These are phyloP conservation scores for Galeopsis tetrahit DNA, from an alignment of 257 asterid genomes.

Conservation along the genomic window DNA sequence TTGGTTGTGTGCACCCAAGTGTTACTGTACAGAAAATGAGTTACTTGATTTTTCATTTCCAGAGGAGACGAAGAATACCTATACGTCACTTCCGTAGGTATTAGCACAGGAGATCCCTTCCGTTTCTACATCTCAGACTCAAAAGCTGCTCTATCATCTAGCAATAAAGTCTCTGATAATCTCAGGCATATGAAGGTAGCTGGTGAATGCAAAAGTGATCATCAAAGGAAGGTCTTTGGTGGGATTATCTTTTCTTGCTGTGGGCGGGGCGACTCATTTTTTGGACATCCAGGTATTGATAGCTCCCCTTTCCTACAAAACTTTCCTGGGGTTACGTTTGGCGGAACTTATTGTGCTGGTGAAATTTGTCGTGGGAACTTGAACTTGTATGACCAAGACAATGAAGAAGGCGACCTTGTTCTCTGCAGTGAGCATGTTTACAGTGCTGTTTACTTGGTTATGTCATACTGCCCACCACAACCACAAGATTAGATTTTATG, in stretches of 20 bases:
- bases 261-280: constrained; percentile 71
- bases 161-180: constrained; percentile 45
- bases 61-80: constrained; percentile 87
- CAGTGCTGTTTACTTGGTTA: constrained; percentile 63
- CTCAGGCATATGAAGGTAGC: constrained; percentile 49
- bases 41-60: constrained; percentile 26
- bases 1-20: too few species aligned
- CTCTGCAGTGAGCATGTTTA: constrained; percentile 54
- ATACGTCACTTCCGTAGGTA: constrained; percentile 56
- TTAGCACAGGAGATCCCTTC: constrained; percentile 73
- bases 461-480: constrained; percentile 58
- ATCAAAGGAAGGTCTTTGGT: constrained; percentile 56
- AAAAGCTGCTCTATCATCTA: constrained; percentile 50
- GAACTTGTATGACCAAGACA: constrained; percentile 46
- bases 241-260: constrained; percentile 73
- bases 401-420: constrained; percentile 40
- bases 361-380: constrained; percentile 62
- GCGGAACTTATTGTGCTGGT: constrained; percentile 76
- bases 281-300: constrained; percentile 54
- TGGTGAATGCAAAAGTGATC: constrained; percentile 15
- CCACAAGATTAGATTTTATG: constrained; percentile 5
- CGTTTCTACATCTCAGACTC: constrained; percentile 64
- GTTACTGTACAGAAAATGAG: constrained; percentile 13
- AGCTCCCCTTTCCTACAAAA: constrained; percentile 62
- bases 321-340: constrained; percentile 70